Conservation (phyloP, 495 filamentous ascomycete species). For the Astrocystis sublimbata region DNA sequence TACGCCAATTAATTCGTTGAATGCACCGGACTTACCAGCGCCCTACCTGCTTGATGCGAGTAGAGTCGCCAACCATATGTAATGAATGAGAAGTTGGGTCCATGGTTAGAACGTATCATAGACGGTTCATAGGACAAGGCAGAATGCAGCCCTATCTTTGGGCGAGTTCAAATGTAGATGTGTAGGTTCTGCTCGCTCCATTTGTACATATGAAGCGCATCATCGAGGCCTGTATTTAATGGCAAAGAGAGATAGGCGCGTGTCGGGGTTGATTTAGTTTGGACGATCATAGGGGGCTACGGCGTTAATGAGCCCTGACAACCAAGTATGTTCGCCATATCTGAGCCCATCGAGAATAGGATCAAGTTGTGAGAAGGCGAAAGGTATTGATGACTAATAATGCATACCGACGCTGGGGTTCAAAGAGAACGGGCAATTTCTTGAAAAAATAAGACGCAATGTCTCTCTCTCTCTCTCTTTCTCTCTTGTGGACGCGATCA, state of each 20-base stretch:
- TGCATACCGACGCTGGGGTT: constrained; percentile 6
- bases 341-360: constrained; percentile 13
- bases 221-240: neutral
- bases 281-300: neutral
- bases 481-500: constrained; percentile 26
- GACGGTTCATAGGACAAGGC: neutral
- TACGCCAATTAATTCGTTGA: constrained; percentile 1
- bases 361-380: neutral
- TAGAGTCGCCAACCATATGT: too few relatives aligned
- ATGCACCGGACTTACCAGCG: neutral
- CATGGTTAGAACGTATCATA: neutral
- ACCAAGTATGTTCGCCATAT: constrained; percentile 10
- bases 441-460: constrained; percentile 15
- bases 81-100: too few relatives aligned
- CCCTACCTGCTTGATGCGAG: too few relatives aligned
- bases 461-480: too few relatives aligned
- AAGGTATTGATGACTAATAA: constrained; percentile 18
- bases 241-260: neutral
- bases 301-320: constrained; percentile 9
- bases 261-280: constrained; percentile 1
- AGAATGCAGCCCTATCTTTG: constrained; percentile 16
- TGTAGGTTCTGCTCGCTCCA: neutral
- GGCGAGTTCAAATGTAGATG: constrained; percentile 15
- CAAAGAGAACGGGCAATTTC: constrained; percentile 4
- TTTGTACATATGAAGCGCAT: neutral